phyloP scores from a whole-genome alignment of 1,284 basidiomycete species.

The Exobasidium cylindrosporum region DNA sequence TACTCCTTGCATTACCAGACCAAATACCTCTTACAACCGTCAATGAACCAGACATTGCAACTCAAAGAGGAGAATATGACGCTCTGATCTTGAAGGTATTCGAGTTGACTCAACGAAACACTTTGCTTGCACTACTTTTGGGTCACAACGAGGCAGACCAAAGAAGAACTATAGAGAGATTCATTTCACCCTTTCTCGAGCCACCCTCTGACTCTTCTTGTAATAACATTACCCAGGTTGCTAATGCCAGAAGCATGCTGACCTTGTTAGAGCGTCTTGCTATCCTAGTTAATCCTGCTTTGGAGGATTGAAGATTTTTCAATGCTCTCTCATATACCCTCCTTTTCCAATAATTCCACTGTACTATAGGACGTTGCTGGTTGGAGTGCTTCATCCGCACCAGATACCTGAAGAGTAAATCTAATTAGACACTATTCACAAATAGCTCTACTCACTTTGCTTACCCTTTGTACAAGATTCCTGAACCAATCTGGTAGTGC shows the following conservation, averaged over 20 bases:
- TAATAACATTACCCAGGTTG: neutral
- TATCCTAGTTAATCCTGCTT: neutral
- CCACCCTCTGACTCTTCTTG: neutral
- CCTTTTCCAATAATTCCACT: too few relatives aligned
- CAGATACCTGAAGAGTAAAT: neutral
- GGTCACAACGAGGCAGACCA: neutral
- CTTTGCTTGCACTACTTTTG: neutral
- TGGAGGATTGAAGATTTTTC: too few relatives aligned
- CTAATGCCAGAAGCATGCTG: neutral
- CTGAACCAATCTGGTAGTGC: conserved; percentile 8
- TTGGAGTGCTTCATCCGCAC: neutral
- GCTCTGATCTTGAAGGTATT: neutral
- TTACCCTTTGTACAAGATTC: conserved; percentile 7
- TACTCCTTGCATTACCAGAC: neutral
- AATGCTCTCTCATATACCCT: too few relatives aligned
- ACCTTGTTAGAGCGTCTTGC: neutral
- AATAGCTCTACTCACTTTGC: neutral
- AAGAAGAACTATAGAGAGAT: neutral
- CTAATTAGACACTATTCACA: neutral
- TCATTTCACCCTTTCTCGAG: neutral
- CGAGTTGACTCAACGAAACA: neutral
- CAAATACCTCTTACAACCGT: neutral
- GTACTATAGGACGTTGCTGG: too few relatives aligned
- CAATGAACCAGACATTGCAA: neutral
- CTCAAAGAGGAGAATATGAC: neutral